Conservation (phyloP, 495 filamentous ascomycete species). For the Aspergillus campestris region DNA sequence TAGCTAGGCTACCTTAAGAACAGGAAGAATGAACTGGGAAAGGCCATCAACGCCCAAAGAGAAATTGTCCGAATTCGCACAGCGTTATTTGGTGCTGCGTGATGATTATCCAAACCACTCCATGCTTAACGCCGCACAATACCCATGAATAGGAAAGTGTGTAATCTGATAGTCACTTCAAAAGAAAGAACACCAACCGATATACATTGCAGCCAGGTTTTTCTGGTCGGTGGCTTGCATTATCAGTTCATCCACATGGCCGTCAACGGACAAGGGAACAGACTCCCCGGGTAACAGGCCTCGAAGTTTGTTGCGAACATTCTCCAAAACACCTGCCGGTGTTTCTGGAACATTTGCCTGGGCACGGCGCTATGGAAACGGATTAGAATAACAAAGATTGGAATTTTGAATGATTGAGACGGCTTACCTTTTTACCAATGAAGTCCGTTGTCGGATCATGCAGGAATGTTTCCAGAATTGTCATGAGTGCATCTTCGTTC, state of each 20-base stretch:
- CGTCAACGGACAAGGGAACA: conserved; percentile 87
- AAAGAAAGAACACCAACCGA: conserved; percentile 95
- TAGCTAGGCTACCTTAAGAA: too few species aligned
- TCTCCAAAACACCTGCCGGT: conserved; percentile 83
- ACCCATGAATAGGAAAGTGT: neutral
- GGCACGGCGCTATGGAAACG: conserved; percentile 42
- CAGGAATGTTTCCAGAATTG: conserved; percentile 89
- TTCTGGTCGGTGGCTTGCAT: conserved; percentile 67
- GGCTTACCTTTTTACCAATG: conserved; percentile 58
- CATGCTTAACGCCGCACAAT: neutral
- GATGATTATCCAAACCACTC: too few species aligned
- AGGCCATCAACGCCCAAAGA: too few species aligned
- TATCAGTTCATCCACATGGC: conserved; percentile 89
- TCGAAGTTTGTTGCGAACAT: conserved; percentile 75
- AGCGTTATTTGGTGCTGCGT: too few species aligned
- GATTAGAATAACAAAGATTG: conserved; percentile 2
- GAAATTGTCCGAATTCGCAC: too few species aligned
- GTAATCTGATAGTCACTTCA: conserved; percentile 22
- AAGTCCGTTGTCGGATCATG: conserved; percentile 96
- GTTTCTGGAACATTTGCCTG: conserved; percentile 65
- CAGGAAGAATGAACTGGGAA: too few species aligned
- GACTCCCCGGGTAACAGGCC: conserved; percentile 78
- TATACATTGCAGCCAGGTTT: conserved; percentile 87
- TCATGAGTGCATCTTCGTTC: conserved; percentile 94
- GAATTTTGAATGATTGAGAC: neutral